Evolutionary conservation across 371 early-diverging fungal species (phyloP).

Genomic region (Lichtheimia hyalospora): DNA sequence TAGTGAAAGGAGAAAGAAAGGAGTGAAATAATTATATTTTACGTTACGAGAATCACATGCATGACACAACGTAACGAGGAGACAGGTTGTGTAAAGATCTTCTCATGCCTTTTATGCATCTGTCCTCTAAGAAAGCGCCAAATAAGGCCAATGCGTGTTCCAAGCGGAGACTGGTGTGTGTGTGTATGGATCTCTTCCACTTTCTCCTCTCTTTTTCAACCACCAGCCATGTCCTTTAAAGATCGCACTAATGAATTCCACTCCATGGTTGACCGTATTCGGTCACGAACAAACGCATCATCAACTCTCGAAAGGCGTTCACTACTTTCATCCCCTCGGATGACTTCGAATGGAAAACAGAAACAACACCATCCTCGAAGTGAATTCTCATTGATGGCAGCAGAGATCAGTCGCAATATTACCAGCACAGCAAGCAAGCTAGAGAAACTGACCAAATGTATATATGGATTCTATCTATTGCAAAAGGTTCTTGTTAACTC

Average conservation of each 20-base stretch:
- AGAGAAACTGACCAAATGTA: slow-evolving; percentile 68
- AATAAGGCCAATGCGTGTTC: no score
- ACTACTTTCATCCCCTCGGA: slow-evolving; percentile 21
- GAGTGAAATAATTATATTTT: background rate
- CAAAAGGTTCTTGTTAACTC: background rate
- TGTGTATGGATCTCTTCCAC: no score
- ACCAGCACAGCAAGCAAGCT: slow-evolving; percentile 63
- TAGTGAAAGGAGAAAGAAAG: background rate
- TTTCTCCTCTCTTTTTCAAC: no score
- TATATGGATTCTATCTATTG: slow-evolving; percentile 3
- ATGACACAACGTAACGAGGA: no score
- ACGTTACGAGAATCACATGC: slow-evolving; percentile 4
- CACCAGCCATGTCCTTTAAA: slow-evolving; percentile 31
- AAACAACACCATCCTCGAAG: slow-evolving; percentile 27
- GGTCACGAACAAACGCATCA: slow-evolving; percentile 31
- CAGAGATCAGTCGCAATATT: slow-evolving; percentile 66
- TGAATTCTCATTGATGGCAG: slow-evolving; percentile 66
- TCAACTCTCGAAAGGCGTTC: slow-evolving; percentile 39
- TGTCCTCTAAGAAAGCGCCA: no score
- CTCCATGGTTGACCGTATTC: slow-evolving; percentile 46
- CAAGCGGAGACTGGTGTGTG: no score
- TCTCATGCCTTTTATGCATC: no score
- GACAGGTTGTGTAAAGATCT: no score
- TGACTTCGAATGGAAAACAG: slow-evolving; percentile 14
- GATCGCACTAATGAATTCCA: slow-evolving; percentile 56